Conservation (phyloP, 202 grass and related monocot genomes). For the Panicum virgatum region DNA sequence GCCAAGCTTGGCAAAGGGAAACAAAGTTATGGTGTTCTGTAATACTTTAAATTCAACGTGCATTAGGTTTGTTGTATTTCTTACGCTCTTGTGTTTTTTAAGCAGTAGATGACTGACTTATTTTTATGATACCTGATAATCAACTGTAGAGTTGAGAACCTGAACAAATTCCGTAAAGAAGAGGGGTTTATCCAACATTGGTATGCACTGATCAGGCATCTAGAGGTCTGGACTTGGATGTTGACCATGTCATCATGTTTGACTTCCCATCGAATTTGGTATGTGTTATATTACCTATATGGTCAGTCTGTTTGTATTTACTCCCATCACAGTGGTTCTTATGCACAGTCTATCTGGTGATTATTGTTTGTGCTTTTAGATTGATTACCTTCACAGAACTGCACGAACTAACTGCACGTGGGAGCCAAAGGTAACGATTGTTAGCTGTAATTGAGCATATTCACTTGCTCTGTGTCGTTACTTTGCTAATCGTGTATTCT, state of each 20-base stretch:
- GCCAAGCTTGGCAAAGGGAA: slow-evolving; percentile 94
- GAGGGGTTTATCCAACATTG: slow-evolving; percentile 90
- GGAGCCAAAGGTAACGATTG: slow-evolving; percentile 85
- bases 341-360: neutral
- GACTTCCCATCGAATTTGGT: slow-evolving; percentile 95
- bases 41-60: slow-evolving; percentile 98
- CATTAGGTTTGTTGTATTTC: slow-evolving; percentile 70
- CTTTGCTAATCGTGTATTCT: neutral
- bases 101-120: neutral
- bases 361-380: slow-evolving; percentile 46
- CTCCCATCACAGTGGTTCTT: neutral
- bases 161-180: slow-evolving; percentile 97
- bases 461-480: neutral
- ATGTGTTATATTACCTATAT: slow-evolving; percentile 27
- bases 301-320: slow-evolving; percentile 1
- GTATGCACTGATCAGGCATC: slow-evolving; percentile 96
- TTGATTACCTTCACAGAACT: slow-evolving; percentile 97
- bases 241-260: slow-evolving; percentile 99
- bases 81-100: slow-evolving; percentile 4
- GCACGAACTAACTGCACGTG: slow-evolving; percentile 97
- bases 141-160: slow-evolving; percentile 83
- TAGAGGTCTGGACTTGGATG: slow-evolving; percentile 90
- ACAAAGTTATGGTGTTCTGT: slow-evolving; percentile 96
- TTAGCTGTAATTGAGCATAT: neutral
- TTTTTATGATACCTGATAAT: slow-evolving; percentile 2